phyloP scores from a whole-genome alignment of 371 early-diverging fungal species.

The Fennellomyces sp. region DNA sequence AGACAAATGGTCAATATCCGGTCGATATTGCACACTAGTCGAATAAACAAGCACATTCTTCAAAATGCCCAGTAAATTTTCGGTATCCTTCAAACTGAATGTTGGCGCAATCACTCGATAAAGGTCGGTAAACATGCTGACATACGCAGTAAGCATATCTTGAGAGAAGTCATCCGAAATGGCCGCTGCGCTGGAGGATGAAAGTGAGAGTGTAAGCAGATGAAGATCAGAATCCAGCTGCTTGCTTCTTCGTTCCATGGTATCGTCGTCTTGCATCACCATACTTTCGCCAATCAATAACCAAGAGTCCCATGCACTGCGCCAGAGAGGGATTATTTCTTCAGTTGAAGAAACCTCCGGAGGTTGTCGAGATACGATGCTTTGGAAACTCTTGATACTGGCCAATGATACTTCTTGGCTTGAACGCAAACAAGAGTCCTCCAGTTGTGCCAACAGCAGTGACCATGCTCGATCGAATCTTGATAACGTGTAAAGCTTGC shows the following conservation, averaged over 20 bases:
- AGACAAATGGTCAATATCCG: constrained; percentile 58
- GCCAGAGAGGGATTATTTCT: constrained; percentile 57
- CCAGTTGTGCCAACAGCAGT: constrained; percentile 73
- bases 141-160: constrained; percentile 74
- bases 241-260: constrained; percentile 7
- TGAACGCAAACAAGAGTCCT: constrained; percentile 70
- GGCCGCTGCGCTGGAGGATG: constrained; percentile 31
- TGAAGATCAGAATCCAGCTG: constrained; percentile 29
- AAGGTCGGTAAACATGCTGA: constrained; percentile 67
- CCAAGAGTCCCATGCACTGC: constrained; percentile 80
- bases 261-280: constrained; percentile 1
- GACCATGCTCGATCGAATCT: constrained; percentile 69
- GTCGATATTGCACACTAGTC: constrained; percentile 57
- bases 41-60: constrained; percentile 60
- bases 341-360: constrained; percentile 33
- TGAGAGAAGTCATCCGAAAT: constrained; percentile 69
- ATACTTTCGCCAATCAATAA: constrained; percentile 73
- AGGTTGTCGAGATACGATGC: constrained; percentile 51
- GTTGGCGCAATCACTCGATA: constrained; percentile 53
- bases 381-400: constrained; percentile 69
- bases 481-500: constrained; percentile 56
- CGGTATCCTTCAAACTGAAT: constrained; percentile 59
- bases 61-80: constrained; percentile 55
- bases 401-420: constrained; percentile 82
- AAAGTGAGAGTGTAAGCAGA: constrained; percentile 38